These are phyloP conservation scores for Aspergillus funiculosus DNA, from an alignment of 495 filamentous ascomycete genomes.

Conservation along the genomic window DNA sequence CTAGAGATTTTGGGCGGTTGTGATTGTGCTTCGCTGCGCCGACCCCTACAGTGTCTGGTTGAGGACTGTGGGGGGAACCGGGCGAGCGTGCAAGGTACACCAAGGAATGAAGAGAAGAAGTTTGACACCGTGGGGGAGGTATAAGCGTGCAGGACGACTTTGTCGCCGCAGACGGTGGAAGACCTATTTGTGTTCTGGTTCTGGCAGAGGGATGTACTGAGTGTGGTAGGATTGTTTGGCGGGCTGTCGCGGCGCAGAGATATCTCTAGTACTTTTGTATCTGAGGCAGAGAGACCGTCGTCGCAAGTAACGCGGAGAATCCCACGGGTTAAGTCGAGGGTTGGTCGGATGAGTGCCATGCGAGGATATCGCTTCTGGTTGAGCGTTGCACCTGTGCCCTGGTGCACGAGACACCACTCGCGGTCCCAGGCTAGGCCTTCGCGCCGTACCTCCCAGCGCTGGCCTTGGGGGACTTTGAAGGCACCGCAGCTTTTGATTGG, in stretches of 20 bases:
- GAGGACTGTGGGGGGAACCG: slow-evolving; percentile 62
- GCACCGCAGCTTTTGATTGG: slow-evolving; percentile 88
- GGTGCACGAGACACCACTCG: slow-evolving; percentile 89
- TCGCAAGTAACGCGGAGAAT: slow-evolving; percentile 46
- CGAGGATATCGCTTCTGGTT: slow-evolving; percentile 76
- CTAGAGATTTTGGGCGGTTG: slow-evolving; percentile 30
- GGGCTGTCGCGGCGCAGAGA: slow-evolving; percentile 56
- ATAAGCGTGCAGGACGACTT: slow-evolving; percentile 63
- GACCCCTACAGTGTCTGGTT: slow-evolving; percentile 56
- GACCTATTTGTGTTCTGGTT: slow-evolving; percentile 31
- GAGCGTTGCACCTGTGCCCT: slow-evolving; percentile 68
- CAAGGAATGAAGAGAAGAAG: slow-evolving; percentile 69
- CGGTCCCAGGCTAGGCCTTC: slow-evolving; percentile 88
- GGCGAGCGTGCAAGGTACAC: slow-evolving; percentile 72
- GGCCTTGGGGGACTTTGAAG: slow-evolving; percentile 59
- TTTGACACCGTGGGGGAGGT: slow-evolving; percentile 53
- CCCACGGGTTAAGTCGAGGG: slow-evolving; percentile 57
- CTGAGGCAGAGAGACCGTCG: slow-evolving; percentile 16
- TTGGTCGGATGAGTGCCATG: slow-evolving; percentile 75
- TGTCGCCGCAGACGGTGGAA: slow-evolving; percentile 75
- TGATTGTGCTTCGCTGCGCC: background rate
- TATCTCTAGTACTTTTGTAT: slow-evolving; percentile 40
- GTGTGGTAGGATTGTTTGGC: no score
- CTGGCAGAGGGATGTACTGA: slow-evolving; percentile 40
- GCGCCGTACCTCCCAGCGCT: slow-evolving; percentile 64